Evolutionary conservation across 2,329 filamentous ascomycete genomes (phyloP), one percentile per base, ranked within the genome.

Genomic region (Fusarium virguliforme): DNA sequence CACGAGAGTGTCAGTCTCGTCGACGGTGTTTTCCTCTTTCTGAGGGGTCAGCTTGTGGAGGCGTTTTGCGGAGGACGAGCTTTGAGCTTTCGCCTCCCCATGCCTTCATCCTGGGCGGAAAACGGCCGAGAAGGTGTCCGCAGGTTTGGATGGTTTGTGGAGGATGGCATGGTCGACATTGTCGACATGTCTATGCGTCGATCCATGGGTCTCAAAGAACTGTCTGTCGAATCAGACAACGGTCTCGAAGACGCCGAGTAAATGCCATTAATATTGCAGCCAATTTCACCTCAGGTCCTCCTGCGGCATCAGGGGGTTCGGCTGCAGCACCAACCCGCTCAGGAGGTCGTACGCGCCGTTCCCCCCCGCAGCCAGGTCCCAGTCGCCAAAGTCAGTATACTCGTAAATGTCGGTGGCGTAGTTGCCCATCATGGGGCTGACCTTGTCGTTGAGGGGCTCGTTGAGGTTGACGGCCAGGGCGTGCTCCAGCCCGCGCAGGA

Each of bases 401-500:
- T 78, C 76, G 51, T 76, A 76, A n/a, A 76, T 67, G 46, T 78
- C 77, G 4, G 73, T 51, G 13, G 70, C 62, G 57, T 76, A 74
- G 24, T 74, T 75, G 13, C 70, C 72, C 62, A 77, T 68, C 70
- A 76, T 71, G 0, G 78, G 75, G 66, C 74, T 79, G 32, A 76
- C 72, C 40, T 75, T 70, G 68, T 79, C 76, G 59, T 78, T 73
- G 34, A 73, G 38, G 9, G 78, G 78, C 59, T 80, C 78, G 35
- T 80, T 73, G 15, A 80, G 65, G 38, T 80, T 79, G 18, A 81
- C 77, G 3, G 78, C 79, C 3, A 81, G 74, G 2, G 79, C 77
- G 64, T 81, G 79, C 70, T 81, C 79, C 4, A 81, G 68, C 1
- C 79, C 79, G n/a, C 79, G 77, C 35, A 81, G 68, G 50, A 81